Base-by-base conservation (phyloP, 805 yeast genomes). In the Yamadazyma kitorensis region DNA sequence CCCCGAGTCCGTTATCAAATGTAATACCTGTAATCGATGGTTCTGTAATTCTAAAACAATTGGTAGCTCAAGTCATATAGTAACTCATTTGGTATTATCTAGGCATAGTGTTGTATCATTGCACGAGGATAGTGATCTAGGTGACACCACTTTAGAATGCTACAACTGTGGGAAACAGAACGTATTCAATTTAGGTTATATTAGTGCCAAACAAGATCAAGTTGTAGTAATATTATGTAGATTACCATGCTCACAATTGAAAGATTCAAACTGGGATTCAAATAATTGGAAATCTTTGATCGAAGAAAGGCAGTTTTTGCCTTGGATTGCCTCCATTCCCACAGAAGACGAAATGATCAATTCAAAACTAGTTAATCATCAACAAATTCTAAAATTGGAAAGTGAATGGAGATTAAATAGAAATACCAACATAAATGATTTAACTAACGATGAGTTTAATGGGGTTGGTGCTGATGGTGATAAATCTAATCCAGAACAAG, bases 181-280 rank as follows among this genome's bases (percentile, higher is more conserved):
- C 48, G 83, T 80, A 2, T 89, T 89, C 47, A 68, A 81, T 17
- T 64, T 89, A 24, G 97, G 97, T 0, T 87, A 82, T 57, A 93
- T 89, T 11, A 74, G 88, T 17, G 96, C 96, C 4, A 86, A 85
- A 51, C 75, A 80, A 39, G 94, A 86, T 45, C 80, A 88, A 4
- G 88, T 87, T 24, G 89, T 89, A 39, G 95, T 89, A 4, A 72
- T 88, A 27, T 59, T 89, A 30, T 89, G 97, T 59, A 77, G 97
- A 36, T 66, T 86, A 35, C 96, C 96, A 1, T 89, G 97, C 58
- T 81, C 95, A 1, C 88, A 80, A 51, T 57, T 70, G 6, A 80
- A 82, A 44, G 86, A 83, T 55, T 61, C 73, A 18, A 79, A 81
- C 49, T 89, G 96, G 97, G 95, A 87, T 49, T 80, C 89, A 0